Percentiles rank a stretch among this genome's conserved stretches.
These are phyloP conservation scores for Kwoniella dejecticola DNA, from an alignment of 768 basidiomycete species.

Conservation along the genomic window DNA sequence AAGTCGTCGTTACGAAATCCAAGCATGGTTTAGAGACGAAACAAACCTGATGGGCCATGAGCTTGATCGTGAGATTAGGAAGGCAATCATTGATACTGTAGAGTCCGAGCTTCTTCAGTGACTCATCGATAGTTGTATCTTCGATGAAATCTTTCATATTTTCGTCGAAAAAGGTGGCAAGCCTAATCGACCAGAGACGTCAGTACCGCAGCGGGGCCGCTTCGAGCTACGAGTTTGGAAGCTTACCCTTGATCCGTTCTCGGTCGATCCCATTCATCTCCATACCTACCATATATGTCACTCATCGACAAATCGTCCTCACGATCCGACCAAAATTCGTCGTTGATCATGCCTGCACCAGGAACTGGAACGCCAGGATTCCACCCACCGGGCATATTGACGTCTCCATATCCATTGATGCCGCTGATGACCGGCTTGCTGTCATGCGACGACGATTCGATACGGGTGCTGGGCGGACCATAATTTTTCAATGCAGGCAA, in stretches of 20 bases:
- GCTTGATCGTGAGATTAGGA: slow-evolving; percentile 64
- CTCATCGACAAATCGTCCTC: slow-evolving; percentile 1
- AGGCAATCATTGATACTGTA: slow-evolving; percentile 60
- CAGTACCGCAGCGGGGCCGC: no score
- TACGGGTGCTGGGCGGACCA: slow-evolving; percentile 1
- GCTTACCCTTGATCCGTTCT: slow-evolving; percentile 16
- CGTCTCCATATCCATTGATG: not conserved
- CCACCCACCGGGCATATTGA: slow-evolving; percentile 18
- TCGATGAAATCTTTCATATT: slow-evolving; percentile 50
- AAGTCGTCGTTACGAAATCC: slow-evolving; percentile 5
- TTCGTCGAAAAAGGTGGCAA: slow-evolving; percentile 43
- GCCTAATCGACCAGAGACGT: no score
- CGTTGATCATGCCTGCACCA: no score
- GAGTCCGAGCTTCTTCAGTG: slow-evolving; percentile 63
- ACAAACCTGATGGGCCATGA: slow-evolving; percentile 65
- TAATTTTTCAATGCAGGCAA: slow-evolving; percentile 1
- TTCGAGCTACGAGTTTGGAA: no score
- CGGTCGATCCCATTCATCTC: slow-evolving; percentile 15
- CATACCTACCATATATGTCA: not conserved
- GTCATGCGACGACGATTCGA: not conserved
- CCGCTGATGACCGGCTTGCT: not conserved
- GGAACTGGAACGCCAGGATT: not conserved
- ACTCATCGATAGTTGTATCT: slow-evolving; percentile 65
- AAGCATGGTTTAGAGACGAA: not conserved
- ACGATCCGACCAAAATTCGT: no score